Conservation (phyloP, 768 basidiomycete species). For the Obba rivulosa region DNA sequence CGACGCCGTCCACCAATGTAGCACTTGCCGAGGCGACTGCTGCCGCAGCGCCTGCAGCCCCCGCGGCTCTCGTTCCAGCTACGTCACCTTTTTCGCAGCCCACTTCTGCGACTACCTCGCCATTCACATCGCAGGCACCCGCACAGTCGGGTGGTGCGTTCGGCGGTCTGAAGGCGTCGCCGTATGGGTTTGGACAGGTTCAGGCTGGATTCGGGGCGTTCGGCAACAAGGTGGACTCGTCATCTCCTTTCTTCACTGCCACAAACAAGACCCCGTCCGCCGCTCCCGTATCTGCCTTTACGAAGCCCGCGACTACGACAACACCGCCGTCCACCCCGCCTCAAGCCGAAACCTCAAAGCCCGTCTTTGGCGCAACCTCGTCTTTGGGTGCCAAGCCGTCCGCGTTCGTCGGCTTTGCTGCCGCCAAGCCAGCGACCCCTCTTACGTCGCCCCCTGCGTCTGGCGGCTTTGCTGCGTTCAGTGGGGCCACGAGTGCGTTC, state of each 20-base stretch:
- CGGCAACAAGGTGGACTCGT: conserved; percentile 2
- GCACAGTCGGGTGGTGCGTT: conserved; percentile 10
- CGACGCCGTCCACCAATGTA: too few relatives aligned
- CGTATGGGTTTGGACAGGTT: conserved; percentile 11
- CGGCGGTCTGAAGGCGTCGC: conserved; percentile 10
- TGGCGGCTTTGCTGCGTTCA: conserved; percentile 37
- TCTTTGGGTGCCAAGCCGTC: conserved; percentile 14
- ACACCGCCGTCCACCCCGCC: conserved; percentile 2
- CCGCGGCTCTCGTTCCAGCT: not conserved
- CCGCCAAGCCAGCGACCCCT: conserved; percentile 12
- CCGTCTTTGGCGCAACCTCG: conserved; percentile 20
- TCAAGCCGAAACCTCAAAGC: conserved; percentile 3
- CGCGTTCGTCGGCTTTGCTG: conserved; percentile 20
- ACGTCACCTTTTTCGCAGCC: not conserved
- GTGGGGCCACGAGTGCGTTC: conserved; percentile 33
- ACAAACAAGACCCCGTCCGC: not conserved
- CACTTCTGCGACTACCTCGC: not conserved
- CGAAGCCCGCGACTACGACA: not conserved
- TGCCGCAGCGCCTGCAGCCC: not conserved
- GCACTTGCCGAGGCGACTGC: too few relatives aligned
- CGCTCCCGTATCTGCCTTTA: conserved; percentile 1
- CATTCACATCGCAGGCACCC: not conserved
- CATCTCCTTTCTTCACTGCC: conserved; percentile 6
- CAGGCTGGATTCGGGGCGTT: conserved; percentile 15
- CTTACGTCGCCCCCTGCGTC: conserved; percentile 21